Conservation (phyloP, 2,329 filamentous ascomycete species). For the Emergomyces orientalis region DNA sequence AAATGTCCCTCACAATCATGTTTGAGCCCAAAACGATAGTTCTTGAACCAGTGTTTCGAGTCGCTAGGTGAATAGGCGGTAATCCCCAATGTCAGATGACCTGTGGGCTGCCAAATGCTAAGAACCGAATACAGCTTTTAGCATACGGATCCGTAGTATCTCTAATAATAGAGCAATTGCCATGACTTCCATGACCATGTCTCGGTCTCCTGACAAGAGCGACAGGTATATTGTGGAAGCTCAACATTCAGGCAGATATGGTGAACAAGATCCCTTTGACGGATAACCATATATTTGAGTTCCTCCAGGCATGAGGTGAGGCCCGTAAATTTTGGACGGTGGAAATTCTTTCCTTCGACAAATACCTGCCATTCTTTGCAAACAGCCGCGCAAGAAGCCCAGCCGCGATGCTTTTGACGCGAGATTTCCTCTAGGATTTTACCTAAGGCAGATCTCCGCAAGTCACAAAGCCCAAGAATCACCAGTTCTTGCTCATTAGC, state of each 20-base stretch:
- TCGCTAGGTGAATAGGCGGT: background rate
- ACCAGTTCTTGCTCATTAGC: background rate
- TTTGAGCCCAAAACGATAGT: background rate
- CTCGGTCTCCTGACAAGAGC: background rate
- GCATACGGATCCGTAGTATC: background rate
- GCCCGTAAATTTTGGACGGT: slow-evolving; percentile 13
- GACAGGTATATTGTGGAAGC: background rate
- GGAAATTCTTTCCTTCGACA: slow-evolving; percentile 26
- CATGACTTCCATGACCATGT: background rate
- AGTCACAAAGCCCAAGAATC: background rate
- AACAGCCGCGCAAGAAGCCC: slow-evolving; percentile 20
- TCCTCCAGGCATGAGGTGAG: background rate
- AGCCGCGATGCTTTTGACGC: slow-evolving; percentile 24
- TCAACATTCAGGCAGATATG: background rate
- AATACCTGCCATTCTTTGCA: slow-evolving; percentile 30
- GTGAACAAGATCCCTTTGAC: background rate
- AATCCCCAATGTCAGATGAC: background rate
- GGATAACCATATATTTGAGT: background rate
- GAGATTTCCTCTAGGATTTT: slow-evolving; percentile 24
- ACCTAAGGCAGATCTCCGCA: slow-evolving; percentile 27
- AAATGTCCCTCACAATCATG: background rate
- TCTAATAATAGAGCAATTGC: background rate
- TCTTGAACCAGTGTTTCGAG: background rate
- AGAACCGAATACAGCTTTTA: background rate
- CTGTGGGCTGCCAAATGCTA: background rate